Conservation (phyloP, 257 asterid species). For the Nicotiana sylvestris region DNA sequence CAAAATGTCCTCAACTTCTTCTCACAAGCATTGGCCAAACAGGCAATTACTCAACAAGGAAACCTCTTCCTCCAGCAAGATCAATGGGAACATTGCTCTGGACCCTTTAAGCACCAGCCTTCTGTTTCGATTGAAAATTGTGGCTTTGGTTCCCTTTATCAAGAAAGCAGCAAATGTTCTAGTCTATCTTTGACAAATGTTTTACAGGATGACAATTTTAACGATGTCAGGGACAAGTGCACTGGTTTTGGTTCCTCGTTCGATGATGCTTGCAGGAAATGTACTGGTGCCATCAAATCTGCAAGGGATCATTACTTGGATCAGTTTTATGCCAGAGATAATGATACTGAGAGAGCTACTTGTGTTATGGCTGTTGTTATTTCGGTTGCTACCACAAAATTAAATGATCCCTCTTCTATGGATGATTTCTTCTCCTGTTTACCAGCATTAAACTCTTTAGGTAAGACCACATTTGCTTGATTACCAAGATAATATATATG, state of each 20-base stretch:
- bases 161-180: constrained; percentile 43
- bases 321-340: not conserved
- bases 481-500: not conserved
- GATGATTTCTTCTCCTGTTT: constrained; percentile 55
- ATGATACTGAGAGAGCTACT: constrained; percentile 30
- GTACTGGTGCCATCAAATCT: constrained; percentile 27
- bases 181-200: constrained; percentile 20
- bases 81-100: constrained; percentile 40
- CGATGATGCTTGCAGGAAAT: constrained; percentile 40
- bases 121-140: constrained; percentile 40
- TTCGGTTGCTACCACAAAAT: constrained; percentile 37
- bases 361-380: constrained; percentile 48
- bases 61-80: constrained; percentile 35
- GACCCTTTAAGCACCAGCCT: constrained; percentile 36
- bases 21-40: constrained; percentile 48
- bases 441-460: constrained; percentile 43
- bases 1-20: constrained; percentile 43
- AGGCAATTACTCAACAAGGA: constrained; percentile 21
- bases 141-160: constrained; percentile 37
- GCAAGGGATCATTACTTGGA: constrained; percentile 25
- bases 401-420: constrained; percentile 18
- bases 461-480: constrained; percentile 21
- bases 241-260: constrained; percentile 37
- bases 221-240: constrained; percentile 28
- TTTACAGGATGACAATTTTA: not conserved